Evolutionary conservation across 164 flowering plant species (phyloP).

Genomic region (Vitis rupestris): DNA sequence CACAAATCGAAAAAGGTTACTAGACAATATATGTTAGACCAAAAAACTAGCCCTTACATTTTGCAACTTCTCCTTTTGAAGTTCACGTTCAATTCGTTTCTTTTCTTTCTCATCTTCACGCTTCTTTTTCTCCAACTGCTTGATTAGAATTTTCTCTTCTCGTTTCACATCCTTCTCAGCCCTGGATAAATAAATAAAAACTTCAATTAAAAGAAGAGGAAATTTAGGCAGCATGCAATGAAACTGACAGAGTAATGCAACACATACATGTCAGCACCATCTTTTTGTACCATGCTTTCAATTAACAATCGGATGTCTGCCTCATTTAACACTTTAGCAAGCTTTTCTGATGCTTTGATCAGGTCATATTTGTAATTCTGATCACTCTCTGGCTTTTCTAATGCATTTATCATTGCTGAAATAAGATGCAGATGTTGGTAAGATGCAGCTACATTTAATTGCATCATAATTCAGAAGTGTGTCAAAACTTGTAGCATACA

Average conservation of each 20-base stretch:
- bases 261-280: constrained; percentile 57
- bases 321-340: constrained; percentile 55
- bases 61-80: constrained; percentile 55
- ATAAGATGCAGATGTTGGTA: constrained; percentile 10
- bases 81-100: constrained; percentile 63
- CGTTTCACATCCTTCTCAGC: constrained; percentile 62
- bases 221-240: background rate
- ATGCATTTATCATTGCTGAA: constrained; percentile 59
- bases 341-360: constrained; percentile 66
- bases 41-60: constrained; percentile 28
- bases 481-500: too few species aligned
- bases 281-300: constrained; percentile 51
- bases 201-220: background rate
- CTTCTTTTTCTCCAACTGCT: constrained; percentile 66
- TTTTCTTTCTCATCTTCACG: constrained; percentile 72
- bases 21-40: background rate
- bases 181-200: constrained; percentile 34
- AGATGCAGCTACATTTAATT: background rate
- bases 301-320: constrained; percentile 57
- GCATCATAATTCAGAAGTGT: background rate
- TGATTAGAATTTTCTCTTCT: constrained; percentile 56
- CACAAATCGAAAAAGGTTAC: too few species aligned
- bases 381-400: constrained; percentile 38
- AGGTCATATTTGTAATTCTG: constrained; percentile 29
- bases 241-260: constrained; percentile 1